Conservation (phyloP, 2,329 filamentous ascomycete species). For the Blumeria graminis region DNA sequence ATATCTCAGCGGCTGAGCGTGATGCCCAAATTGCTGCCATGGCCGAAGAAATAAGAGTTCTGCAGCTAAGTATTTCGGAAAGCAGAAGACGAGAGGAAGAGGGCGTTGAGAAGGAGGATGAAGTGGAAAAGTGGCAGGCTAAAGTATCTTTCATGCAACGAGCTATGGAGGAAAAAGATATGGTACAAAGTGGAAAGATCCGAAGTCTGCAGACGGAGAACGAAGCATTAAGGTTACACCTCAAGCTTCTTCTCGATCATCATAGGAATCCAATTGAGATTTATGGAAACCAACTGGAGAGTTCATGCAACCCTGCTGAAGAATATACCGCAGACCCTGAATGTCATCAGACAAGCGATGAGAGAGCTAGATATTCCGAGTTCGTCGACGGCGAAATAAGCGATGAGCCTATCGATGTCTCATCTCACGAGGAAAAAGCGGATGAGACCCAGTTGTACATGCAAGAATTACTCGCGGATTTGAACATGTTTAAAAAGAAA, state of each 20-base stretch:
- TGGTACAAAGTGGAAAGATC: slow-evolving; percentile 86
- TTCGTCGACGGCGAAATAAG: slow-evolving; percentile 13
- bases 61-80: slow-evolving; percentile 55
- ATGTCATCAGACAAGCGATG: no score
- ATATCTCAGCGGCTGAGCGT: slow-evolving; percentile 72
- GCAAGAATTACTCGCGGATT: slow-evolving; percentile 57
- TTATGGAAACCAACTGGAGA: slow-evolving; percentile 14
- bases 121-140: slow-evolving; percentile 81
- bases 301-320: slow-evolving; percentile 10
- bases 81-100: slow-evolving; percentile 47
- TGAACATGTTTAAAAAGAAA: slow-evolving; percentile 62
- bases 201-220: slow-evolving; percentile 74
- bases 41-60: slow-evolving; percentile 72
- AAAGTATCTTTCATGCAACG: slow-evolving; percentile 78
- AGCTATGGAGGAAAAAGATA: slow-evolving; percentile 81
- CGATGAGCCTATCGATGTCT: slow-evolving; percentile 31
- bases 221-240: slow-evolving; percentile 64
- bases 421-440: slow-evolving; percentile 26
- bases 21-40: slow-evolving; percentile 87
- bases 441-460: slow-evolving; percentile 63
- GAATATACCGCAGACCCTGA: slow-evolving; percentile 16
- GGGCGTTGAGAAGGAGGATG: slow-evolving; percentile 43
- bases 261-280: slow-evolving; percentile 70
- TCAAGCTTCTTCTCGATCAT: slow-evolving; percentile 66
- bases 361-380: background rate